These are phyloP conservation scores for Exophiala bonariae DNA, from an alignment of 2,329 filamentous ascomycete species.

Conservation along the genomic window DNA sequence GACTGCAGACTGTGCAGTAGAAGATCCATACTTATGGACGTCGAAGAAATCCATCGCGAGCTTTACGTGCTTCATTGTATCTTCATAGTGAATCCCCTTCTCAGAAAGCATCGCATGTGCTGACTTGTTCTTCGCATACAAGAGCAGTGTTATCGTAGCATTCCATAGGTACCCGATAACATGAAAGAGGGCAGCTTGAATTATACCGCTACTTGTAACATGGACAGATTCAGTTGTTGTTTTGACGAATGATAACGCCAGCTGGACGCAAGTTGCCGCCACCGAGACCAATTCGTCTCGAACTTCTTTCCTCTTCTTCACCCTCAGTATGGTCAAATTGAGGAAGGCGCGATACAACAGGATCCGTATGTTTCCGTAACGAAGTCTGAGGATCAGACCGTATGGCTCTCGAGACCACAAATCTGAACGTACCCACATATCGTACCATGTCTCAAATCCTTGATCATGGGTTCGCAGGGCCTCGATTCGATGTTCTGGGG, in stretches of 20 bases:
- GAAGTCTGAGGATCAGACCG: constrained; percentile 8
- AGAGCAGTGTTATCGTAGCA: constrained; percentile 9
- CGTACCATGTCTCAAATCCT: constrained; percentile 8
- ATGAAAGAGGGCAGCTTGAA: constrained; percentile 11
- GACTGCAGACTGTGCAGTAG: not conserved
- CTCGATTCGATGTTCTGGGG: constrained; percentile 1
- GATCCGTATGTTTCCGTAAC: constrained; percentile 13
- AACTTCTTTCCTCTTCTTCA: constrained; percentile 2
- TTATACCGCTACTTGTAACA: constrained; percentile 5
- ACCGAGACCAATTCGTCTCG: constrained; percentile 1
- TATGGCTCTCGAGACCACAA: constrained; percentile 14
- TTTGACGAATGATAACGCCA: constrained; percentile 6
- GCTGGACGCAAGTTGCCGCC: constrained; percentile 8
- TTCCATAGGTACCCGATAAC: constrained; percentile 14
- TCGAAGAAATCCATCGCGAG: constrained; percentile 6
- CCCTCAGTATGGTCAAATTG: constrained; percentile 8
- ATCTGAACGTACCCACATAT: constrained; percentile 4
- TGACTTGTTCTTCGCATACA: constrained; percentile 3
- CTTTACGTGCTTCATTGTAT: constrained; percentile 1
- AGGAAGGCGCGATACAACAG: constrained; percentile 15
- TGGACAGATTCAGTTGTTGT: constrained; percentile 5
- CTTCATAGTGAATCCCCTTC: not conserved
- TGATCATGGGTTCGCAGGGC: constrained; percentile 9
- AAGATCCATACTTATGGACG: constrained; percentile 3
- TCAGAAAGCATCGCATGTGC: constrained; percentile 2